These are phyloP conservation scores for Prototheca cutis DNA, from an alignment of 163 green algal genomes.

Conservation along the genomic window DNA sequence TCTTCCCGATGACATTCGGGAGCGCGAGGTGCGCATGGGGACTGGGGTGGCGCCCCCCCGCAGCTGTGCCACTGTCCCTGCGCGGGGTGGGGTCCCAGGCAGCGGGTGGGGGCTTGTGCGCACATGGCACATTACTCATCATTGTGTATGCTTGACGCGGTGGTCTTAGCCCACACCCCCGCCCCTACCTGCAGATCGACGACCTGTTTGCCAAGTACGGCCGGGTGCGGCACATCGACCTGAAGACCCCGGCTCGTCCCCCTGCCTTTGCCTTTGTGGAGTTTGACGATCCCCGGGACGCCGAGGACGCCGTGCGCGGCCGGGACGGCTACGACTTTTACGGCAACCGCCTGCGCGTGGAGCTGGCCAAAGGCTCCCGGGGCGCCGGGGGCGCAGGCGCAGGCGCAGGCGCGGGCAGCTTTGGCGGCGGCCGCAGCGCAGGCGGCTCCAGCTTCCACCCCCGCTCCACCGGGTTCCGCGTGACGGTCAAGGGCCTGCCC, in stretches of 20 bases:
- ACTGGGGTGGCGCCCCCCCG: no score
- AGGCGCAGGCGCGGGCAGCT: slow-evolving; percentile 10
- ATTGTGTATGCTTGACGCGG: no score
- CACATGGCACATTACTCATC: no score
- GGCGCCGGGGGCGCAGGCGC: slow-evolving; percentile 2
- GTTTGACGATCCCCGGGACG: slow-evolving; percentile 74
- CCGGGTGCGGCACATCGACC: slow-evolving; percentile 54
- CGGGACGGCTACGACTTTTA: slow-evolving; percentile 83
- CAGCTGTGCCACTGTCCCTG: no score
- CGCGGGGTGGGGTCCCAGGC: no score
- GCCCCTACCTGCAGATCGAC: slow-evolving; percentile 13
- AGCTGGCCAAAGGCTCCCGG: slow-evolving; percentile 46
- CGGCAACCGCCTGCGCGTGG: slow-evolving; percentile 62
- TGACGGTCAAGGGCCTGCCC: slow-evolving; percentile 71
- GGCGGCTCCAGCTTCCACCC: slow-evolving; percentile 11
- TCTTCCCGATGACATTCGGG: slow-evolving; percentile 28
- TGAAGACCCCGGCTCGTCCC: slow-evolving; percentile 73
- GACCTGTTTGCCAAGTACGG: slow-evolving; percentile 44
- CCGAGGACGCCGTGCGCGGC: slow-evolving; percentile 73
- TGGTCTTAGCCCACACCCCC: no score
- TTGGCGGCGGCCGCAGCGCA: slow-evolving; percentile 14
- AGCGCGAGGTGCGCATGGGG: slow-evolving; percentile 11
- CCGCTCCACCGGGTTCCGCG: slow-evolving; percentile 36
- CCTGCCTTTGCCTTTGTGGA: slow-evolving; percentile 84
- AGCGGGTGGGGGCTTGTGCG: no score